These are phyloP conservation scores for Inga leiocalycina DNA, from an alignment of 306 rosid genomes.

Conservation along the genomic window DNA sequence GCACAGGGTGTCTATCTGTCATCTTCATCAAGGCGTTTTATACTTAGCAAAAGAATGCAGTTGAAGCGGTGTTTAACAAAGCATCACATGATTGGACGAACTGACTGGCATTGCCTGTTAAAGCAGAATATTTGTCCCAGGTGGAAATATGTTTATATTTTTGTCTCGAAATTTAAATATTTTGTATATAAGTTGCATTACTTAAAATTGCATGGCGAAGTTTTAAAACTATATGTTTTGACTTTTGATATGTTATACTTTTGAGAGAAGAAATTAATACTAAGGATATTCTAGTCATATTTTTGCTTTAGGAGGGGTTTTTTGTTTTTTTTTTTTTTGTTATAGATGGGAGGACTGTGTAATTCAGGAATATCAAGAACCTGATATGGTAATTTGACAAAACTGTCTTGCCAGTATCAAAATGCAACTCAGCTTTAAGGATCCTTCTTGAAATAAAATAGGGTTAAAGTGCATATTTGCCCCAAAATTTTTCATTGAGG, in stretches of 20 bases:
- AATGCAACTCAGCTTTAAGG: constrained; percentile 9
- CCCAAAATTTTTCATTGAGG: too few relatives aligned
- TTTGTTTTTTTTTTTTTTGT: not conserved
- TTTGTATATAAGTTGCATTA: not conserved
- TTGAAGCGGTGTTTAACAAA: constrained; percentile 57
- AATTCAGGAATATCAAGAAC: not conserved
- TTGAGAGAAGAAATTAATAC: not conserved
- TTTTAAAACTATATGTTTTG: not conserved
- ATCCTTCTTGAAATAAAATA: constrained; percentile 9
- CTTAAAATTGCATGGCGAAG: not conserved
- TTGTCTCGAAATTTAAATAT: not conserved
- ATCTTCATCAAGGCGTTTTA: constrained; percentile 44
- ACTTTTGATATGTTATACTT: not conserved
- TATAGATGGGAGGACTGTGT: not conserved
- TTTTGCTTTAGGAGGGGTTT: not conserved
- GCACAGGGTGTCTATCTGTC: constrained; percentile 66
- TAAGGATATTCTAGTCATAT: not conserved
- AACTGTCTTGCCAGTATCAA: not conserved
- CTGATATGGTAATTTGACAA: not conserved
- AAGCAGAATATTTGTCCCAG: constrained; percentile 56
- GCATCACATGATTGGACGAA: constrained; percentile 53
- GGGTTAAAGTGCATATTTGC: too few relatives aligned
- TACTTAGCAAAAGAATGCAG: constrained; percentile 61
- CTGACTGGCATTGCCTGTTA: constrained; percentile 44
- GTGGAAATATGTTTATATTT: constrained; percentile 44